Evolutionary conservation across 768 basidiomycete genomes (phyloP).

Genomic region (Russula brevipes): DNA sequence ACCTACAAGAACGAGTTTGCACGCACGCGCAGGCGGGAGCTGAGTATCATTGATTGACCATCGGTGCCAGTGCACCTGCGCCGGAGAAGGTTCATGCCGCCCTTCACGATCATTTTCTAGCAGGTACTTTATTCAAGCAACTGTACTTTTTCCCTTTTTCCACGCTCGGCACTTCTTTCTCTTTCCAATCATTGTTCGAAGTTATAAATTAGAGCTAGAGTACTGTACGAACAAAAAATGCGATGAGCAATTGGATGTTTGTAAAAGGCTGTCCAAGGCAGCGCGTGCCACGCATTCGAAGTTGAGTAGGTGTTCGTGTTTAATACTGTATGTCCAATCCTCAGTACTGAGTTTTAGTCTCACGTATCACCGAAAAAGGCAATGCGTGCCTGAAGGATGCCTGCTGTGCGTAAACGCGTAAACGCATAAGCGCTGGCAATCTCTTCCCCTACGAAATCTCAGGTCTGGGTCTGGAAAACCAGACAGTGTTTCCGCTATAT

Average conservation of each 20-base stretch:
- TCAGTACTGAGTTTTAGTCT: no score
- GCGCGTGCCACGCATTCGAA: no score
- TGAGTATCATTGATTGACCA: slow-evolving; percentile 66
- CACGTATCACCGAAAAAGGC: no score
- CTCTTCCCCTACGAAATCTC: no score
- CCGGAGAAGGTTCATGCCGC: not conserved
- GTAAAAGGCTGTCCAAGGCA: no score
- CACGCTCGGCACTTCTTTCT: not conserved
- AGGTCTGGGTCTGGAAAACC: no score
- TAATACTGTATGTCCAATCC: no score
- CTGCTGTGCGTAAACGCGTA: no score
- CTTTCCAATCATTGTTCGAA: not conserved
- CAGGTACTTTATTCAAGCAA: slow-evolving; percentile 2
- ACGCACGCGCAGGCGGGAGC: slow-evolving; percentile 68
- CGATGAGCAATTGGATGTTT: not conserved
- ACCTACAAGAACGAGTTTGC: slow-evolving; percentile 94
- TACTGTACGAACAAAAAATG: slow-evolving; percentile 18
- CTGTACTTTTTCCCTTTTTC: not conserved
- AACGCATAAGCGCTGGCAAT: no score
- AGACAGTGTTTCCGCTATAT: no score
- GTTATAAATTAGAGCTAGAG: slow-evolving; percentile 18
- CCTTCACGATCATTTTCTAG: not conserved
- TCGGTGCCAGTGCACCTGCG: not conserved
- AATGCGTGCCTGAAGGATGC: no score
- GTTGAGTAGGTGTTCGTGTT: no score